Percentiles rank a stretch among this genome's conserved stretches.
Conservation (phyloP, 495 filamentous ascomycete genomes). For the Neurospora africana region DNA sequence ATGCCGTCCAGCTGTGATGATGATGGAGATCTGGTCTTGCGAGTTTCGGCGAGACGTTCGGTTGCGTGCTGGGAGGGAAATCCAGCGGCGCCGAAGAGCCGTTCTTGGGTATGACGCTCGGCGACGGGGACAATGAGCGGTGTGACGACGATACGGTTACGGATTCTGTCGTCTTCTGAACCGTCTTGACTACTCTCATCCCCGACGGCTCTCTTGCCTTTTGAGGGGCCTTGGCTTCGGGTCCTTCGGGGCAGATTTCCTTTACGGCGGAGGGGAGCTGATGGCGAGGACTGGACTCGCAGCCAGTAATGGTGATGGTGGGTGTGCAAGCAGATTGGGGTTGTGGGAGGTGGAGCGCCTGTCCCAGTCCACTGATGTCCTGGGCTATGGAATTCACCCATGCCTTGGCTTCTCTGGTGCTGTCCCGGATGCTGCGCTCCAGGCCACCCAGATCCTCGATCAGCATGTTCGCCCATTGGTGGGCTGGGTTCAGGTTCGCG, state of each 20-base stretch:
- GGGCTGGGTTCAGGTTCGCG: conserved; percentile 9
- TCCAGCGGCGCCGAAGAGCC: conserved; percentile 10
- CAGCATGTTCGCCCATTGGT: conserved; percentile 10
- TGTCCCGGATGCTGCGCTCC: conserved; percentile 3
- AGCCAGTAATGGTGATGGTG: conserved; percentile 50
- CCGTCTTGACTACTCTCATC: background rate
- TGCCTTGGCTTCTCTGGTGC: conserved; percentile 3
- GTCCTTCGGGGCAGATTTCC: background rate
- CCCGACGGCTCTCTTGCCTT: background rate
- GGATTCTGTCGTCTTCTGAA: background rate
- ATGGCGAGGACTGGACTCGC: conserved; percentile 15
- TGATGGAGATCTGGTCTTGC: conserved; percentile 13
- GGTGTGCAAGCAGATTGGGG: conserved; percentile 37
- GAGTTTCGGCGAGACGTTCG: conserved; percentile 27
- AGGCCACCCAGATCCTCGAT: conserved; percentile 11
- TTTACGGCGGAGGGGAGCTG: background rate
- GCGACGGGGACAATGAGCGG: conserved; percentile 9
- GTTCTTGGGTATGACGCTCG: conserved; percentile 6
- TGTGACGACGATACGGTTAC: background rate
- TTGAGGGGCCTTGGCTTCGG: background rate
- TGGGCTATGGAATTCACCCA: conserved; percentile 3
- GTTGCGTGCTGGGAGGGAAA: conserved; percentile 26
- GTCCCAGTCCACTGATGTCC: background rate
- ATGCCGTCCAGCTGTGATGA: conserved; percentile 4
- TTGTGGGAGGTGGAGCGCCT: background rate